These are phyloP conservation scores for Lepidopterella palustris DNA, from an alignment of 495 filamentous ascomycete genomes.

Conservation along the genomic window DNA sequence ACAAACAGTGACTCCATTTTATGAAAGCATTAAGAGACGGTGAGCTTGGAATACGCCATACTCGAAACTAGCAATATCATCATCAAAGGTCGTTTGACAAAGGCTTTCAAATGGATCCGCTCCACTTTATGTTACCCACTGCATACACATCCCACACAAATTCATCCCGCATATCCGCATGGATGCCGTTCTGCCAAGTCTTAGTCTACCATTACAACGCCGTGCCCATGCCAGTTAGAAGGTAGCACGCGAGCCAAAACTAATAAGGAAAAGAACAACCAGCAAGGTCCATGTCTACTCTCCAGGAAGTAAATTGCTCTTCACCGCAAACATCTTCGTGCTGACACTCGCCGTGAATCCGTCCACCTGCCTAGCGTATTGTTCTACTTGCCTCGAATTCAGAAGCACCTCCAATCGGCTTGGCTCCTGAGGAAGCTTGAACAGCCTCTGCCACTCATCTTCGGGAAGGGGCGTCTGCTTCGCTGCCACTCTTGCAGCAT, in stretches of 20 bases:
- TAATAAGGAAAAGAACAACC: background rate
- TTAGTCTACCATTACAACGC: conserved; percentile 13
- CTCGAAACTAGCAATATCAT: too few relatives aligned
- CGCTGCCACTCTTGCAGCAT: conserved; percentile 69
- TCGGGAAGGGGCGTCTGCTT: conserved; percentile 88
- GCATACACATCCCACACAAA: too few relatives aligned
- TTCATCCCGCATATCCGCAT: background rate
- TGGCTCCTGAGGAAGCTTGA: conserved; percentile 94
- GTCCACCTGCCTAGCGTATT: conserved; percentile 95
- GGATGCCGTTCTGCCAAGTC: background rate
- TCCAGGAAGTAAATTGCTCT: conserved; percentile 51
- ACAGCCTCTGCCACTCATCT: conserved; percentile 95
- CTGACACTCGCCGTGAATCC: conserved; percentile 87
- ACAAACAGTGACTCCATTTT: too few relatives aligned
- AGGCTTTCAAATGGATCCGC: too few relatives aligned
- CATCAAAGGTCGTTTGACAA: too few relatives aligned
- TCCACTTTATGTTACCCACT: too few relatives aligned
- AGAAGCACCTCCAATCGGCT: conserved; percentile 86
- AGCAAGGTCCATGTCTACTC: conserved; percentile 22
- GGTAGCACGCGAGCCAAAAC: conserved; percentile 6
- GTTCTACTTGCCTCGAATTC: conserved; percentile 91
- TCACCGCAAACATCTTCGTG: conserved; percentile 96
- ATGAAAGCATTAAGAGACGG: too few relatives aligned
- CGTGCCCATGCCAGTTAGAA: conserved; percentile 24
- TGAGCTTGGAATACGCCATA: too few relatives aligned